Percentiles rank a stretch among this genome's conserved stretches.
Conservation (phyloP, 2,329 filamentous ascomycete genomes). For the Lachnellula willkommii region DNA sequence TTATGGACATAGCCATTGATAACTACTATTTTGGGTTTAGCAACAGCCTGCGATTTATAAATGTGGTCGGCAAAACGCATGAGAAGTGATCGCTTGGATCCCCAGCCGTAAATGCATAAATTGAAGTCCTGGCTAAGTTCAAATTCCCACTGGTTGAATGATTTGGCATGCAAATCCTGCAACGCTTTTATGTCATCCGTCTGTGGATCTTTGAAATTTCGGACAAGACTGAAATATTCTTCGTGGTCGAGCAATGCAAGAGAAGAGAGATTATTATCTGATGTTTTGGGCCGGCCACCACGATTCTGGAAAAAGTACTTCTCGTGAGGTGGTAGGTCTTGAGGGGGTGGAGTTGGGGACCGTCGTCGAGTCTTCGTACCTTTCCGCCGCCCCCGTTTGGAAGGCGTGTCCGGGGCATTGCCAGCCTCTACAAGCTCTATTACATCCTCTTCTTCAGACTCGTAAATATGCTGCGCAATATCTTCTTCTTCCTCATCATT, state of each 20-base stretch:
- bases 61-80: conserved; percentile 69
- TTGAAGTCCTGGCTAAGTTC: conserved; percentile 84
- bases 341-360: conserved; percentile 62
- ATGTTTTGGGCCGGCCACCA: conserved; percentile 74
- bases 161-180: conserved; percentile 68
- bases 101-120: conserved; percentile 86
- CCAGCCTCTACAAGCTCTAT: conserved; percentile 29
- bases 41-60: conserved; percentile 40
- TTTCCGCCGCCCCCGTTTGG: conserved; percentile 45
- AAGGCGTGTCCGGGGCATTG: conserved; percentile 41
- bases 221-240: conserved; percentile 73
- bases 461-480: conserved; percentile 64
- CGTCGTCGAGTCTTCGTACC: conserved; percentile 46
- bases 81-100: conserved; percentile 75
- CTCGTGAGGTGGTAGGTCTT: conserved; percentile 80
- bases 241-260: conserved; percentile 80
- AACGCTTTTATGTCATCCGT: conserved; percentile 64
- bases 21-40: conserved; percentile 60
- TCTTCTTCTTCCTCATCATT: conserved; percentile 66
- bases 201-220: conserved; percentile 61
- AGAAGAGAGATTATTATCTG: conserved; percentile 73
- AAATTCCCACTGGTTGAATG: conserved; percentile 88
- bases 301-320: conserved; percentile 92
- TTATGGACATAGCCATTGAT: conserved; percentile 77
- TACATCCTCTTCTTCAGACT: conserved; percentile 44